Percentiles rank a stretch among this genome's conserved stretches.
phyloP scores from a whole-genome alignment of 306 rosid genomes.

The Fragaria ananassa region DNA sequence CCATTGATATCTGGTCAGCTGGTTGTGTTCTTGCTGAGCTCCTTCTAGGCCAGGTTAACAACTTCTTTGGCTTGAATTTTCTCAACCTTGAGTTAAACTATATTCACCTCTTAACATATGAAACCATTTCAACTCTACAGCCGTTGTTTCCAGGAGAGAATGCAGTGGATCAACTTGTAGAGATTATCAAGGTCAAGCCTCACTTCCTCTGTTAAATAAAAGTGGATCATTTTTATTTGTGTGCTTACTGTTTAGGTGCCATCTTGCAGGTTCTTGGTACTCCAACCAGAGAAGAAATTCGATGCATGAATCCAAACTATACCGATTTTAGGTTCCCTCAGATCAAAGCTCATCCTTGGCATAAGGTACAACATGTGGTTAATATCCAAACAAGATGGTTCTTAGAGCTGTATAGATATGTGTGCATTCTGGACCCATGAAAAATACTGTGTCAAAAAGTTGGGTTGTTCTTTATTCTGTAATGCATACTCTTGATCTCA shows the following conservation, averaged over 20 bases:
- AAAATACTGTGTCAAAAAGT: not conserved
- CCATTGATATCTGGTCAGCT: conserved; percentile 97
- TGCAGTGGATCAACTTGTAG: conserved; percentile 95
- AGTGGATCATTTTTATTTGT: conserved; percentile 11
- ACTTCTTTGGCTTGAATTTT: conserved; percentile 18
- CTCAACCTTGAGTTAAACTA: conserved; percentile 10
- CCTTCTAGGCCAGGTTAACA: conserved; percentile 81
- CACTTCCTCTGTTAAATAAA: conserved; percentile 22
- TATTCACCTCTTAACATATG: conserved; percentile 10
- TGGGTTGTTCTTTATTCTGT: not conserved
- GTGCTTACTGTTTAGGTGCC: conserved; percentile 18
- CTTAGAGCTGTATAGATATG: not conserved
- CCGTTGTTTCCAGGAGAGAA: conserved; percentile 95
- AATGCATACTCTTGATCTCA: not conserved
- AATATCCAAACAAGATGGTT: not conserved
- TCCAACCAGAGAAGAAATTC: conserved; percentile 96
- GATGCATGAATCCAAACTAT: conserved; percentile 94
- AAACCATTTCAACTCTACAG: conserved; percentile 45
- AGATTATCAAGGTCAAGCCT: conserved; percentile 79
- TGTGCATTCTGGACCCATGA: not conserved
- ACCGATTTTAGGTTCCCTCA: conserved; percentile 95
- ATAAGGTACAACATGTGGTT: conserved; percentile 57
- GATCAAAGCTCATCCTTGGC: conserved; percentile 97
- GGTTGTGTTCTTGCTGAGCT: conserved; percentile 99
- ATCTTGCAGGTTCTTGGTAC: conserved; percentile 87